Evolutionary conservation across 2,329 filamentous ascomycete genomes (phyloP), one percentile per base, ranked within the genome.

Genomic region (Purpureocillium lavendulum): DNA sequence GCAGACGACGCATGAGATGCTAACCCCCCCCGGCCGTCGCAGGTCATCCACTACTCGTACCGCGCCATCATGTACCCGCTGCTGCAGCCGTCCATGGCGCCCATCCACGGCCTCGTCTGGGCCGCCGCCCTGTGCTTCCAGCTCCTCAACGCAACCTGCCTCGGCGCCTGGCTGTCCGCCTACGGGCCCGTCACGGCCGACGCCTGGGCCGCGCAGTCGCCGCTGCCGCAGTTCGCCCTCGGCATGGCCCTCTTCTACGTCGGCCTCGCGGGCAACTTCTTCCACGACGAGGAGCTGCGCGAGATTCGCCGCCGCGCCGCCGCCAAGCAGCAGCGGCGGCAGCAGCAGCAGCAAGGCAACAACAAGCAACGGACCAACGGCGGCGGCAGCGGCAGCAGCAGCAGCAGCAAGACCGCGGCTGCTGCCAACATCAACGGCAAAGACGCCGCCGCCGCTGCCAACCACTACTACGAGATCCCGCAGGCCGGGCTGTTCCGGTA

Each of bases 61-160:
- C 87, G 92, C 46, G 89, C 92, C 9, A 61, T 97, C 41, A 64
- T 94, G 45, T 84, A 80, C 40, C 90, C 92, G 3, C 66, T 94
- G 42, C 70, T 90, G 47, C 87, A 90, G 46, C 90, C 90, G 0
- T 88, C 82, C 67, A 96, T 98, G 84, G 87, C 88, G 4, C 90
- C 90, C 8, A 85, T 95, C 49, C 85, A 94, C 60, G 56, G 75
- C 2, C 40, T 77, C 21, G 73, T 96, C 47, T 82, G 82, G 67
- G 8, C 66, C 36, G 61, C 68, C 16, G 92, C 82, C 4, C 46
- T 82, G 30, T 30, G 55, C 16, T 97, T 95, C 67, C 92, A 98
- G 59, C 55, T 94, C 47, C 59, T 75, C 58, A 98, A 97, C 59
- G 87, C 80, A 0, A 75, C 80, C 24, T 83, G 76, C 47, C 69